Conservation (phyloP, 2,329 filamentous ascomycete species). For the Whalleya microplaca region DNA sequence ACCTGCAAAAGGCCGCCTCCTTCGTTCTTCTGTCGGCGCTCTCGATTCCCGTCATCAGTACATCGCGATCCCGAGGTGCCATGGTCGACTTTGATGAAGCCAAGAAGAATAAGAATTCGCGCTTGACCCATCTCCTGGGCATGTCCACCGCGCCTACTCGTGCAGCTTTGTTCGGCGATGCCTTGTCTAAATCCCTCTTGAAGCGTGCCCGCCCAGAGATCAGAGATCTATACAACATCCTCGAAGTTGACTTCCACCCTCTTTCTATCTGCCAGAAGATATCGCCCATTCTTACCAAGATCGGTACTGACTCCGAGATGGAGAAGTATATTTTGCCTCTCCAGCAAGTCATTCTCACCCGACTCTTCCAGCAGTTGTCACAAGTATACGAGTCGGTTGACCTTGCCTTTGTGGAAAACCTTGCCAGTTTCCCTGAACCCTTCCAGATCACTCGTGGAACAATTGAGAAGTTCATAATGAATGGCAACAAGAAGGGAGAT, state of each 20-base stretch:
- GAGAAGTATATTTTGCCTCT: conserved; percentile 94
- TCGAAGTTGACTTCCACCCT: conserved; percentile 98
- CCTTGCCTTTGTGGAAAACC: conserved; percentile 86
- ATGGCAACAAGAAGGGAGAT: conserved; percentile 99
- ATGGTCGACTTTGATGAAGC: conserved; percentile 97
- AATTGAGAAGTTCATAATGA: conserved; percentile 99
- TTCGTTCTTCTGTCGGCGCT: conserved; percentile 94
- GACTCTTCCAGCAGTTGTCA: conserved; percentile 97
- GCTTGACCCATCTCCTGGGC: conserved; percentile 91
- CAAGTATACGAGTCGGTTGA: conserved; percentile 99
- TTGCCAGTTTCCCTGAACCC: conserved; percentile 94
- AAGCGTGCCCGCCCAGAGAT: conserved; percentile 94
- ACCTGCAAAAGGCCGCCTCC: conserved; percentile 91
- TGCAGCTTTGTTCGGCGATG: conserved; percentile 91
- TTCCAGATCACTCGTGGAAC: conserved; percentile 90
- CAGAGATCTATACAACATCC: conserved; percentile 94
- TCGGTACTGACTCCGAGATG: conserved; percentile 93
- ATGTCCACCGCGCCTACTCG: conserved; percentile 91
- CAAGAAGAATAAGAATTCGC: conserved; percentile 98
- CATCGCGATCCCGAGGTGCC: conserved; percentile 90
- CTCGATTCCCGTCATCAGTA: conserved; percentile 99
- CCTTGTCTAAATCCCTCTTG: conserved; percentile 89
- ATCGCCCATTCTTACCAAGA: conserved; percentile 91
- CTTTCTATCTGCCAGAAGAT: conserved; percentile 99
- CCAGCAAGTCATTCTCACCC: conserved; percentile 97